Evolutionary conservation across 768 basidiomycete genomes (phyloP).

Genomic region (Boletellus emodensis): DNA sequence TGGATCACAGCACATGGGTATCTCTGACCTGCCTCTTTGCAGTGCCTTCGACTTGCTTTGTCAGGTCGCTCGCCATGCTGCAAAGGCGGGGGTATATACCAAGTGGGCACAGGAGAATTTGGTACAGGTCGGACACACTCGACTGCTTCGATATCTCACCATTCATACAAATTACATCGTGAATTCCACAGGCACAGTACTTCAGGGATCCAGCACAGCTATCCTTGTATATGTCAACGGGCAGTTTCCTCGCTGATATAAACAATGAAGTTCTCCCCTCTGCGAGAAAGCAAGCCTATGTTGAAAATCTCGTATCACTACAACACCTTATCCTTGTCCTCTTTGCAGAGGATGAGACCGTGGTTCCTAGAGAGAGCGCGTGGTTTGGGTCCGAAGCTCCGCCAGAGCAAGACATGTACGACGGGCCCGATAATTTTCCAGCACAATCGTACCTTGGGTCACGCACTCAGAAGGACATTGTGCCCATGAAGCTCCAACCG

Average conservation of each 20-base stretch:
- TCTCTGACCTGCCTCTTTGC: constrained; percentile 72
- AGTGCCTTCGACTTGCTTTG: constrained; percentile 64
- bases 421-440: neutral
- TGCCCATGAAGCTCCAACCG: constrained; percentile 71
- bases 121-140: constrained; percentile 50
- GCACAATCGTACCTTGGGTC: constrained; percentile 13
- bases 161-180: neutral
- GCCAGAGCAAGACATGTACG: constrained; percentile 29
- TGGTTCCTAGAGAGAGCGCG: constrained; percentile 78
- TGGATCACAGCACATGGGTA: constrained; percentile 84
- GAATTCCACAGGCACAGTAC: constrained; percentile 66
- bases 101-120: constrained; percentile 75
- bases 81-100: constrained; percentile 62
- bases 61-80: constrained; percentile 58
- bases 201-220: constrained; percentile 70
- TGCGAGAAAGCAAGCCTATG: constrained; percentile 56
- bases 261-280: constrained; percentile 65
- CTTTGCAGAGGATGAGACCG: constrained; percentile 71
- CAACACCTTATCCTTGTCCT: constrained; percentile 68
- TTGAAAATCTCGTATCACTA: constrained; percentile 54
- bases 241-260: constrained; percentile 67
- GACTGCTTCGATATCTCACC: neutral
- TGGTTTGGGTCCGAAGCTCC: constrained; percentile 79
- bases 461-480: constrained; percentile 33
- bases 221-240: constrained; percentile 52